phyloP scores from a whole-genome alignment of 139 green algal species.

The Chlorella sp. region DNA sequence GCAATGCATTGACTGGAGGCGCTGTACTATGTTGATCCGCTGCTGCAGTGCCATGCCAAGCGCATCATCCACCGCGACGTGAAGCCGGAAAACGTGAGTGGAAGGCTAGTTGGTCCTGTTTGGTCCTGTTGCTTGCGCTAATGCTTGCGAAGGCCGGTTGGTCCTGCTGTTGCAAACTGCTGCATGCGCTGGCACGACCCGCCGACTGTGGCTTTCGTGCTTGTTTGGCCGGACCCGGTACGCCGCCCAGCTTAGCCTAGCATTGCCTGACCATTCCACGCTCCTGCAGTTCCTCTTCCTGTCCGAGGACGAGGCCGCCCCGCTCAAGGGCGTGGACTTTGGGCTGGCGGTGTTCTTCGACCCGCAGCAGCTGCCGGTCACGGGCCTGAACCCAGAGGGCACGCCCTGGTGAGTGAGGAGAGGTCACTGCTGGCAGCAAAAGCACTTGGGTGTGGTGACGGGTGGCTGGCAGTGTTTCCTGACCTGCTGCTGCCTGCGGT shows the following conservation, averaged over 20 bases:
- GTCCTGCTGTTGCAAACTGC: too few species aligned
- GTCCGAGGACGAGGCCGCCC: conserved; percentile 27
- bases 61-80: conserved; percentile 58
- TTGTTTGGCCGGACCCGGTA: too few species aligned
- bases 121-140: too few species aligned
- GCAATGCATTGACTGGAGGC: too few species aligned
- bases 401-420: conserved; percentile 71
- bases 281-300: conserved; percentile 55
- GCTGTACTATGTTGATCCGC: too few species aligned
- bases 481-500: too few species aligned
- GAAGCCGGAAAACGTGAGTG: conserved; percentile 44
- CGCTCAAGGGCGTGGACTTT: conserved; percentile 67
- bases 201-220: too few species aligned
- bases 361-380: conserved; percentile 63
- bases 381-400: conserved; percentile 81
- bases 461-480: not conserved
- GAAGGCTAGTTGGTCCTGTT: too few species aligned
- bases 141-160: too few species aligned
- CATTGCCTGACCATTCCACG: too few species aligned
- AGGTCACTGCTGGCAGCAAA: not conserved
- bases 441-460: not conserved
- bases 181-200: too few species aligned
- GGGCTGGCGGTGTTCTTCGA: conserved; percentile 47
- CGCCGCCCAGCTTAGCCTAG: too few species aligned
- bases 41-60: conserved; percentile 44